A percentile compares a stretch with the other conserved stretches of the same genome.
Conservation (phyloP, 225 moss, liverwort and hornwort species). For the Neckera pumila region DNA sequence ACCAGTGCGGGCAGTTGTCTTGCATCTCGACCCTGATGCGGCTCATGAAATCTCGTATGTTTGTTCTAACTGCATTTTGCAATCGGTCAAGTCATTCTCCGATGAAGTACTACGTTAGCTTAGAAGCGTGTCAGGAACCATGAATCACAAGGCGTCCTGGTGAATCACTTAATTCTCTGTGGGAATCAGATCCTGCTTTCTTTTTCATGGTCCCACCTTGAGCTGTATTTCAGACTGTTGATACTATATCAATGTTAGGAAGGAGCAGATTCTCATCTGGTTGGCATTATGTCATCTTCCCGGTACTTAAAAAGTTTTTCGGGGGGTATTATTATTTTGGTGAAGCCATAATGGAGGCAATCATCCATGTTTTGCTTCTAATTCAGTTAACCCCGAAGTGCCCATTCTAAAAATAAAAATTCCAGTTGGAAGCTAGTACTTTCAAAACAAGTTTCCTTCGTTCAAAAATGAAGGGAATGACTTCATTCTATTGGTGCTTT, state of each 20-base stretch:
- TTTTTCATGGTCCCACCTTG: background rate
- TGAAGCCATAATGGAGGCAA: background rate
- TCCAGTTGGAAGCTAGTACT: background rate
- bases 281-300: background rate
- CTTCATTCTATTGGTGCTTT: background rate
- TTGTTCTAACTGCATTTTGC: conserved; percentile 3
- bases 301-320: background rate
- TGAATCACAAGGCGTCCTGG: background rate
- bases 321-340: background rate
- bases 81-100: background rate
- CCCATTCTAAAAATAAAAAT: background rate
- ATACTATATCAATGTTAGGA: background rate
- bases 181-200: background rate
- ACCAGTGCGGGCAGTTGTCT: conserved; percentile 78
- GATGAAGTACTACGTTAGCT: background rate
- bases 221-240: background rate
- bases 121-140: background rate
- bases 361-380: background rate
- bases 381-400: background rate
- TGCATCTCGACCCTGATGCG: conserved; percentile 47
- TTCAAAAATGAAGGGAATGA: background rate
- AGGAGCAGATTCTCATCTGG: background rate
- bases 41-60: conserved; percentile 65
- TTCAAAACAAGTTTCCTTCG: background rate
- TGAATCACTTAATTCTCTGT: background rate